These are phyloP conservation scores for Pythium dissotocum DNA, from an alignment of 352 stramenopile species.

Conservation along the genomic window DNA sequence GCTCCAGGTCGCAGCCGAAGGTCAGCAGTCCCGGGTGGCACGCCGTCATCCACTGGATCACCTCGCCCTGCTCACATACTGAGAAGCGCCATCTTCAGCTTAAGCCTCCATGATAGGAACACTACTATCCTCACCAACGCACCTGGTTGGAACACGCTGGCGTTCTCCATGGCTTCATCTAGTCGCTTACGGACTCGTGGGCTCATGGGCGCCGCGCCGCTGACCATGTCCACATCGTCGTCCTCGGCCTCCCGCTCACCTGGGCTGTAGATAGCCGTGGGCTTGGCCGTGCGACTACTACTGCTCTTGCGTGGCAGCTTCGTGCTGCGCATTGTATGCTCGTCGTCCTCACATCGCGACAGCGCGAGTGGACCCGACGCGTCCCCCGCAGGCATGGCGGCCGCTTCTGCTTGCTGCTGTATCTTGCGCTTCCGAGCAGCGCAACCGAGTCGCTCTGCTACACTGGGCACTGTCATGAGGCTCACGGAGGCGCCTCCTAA, in stretches of 20 bases:
- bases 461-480: neutral
- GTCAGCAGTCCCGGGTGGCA: slow-evolving; percentile 63
- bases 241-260: slow-evolving; percentile 12
- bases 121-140: neutral
- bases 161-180: slow-evolving; percentile 77
- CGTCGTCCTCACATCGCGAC: slow-evolving; percentile 31
- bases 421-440: slow-evolving; percentile 13
- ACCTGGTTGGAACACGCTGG: slow-evolving; percentile 71
- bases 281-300: slow-evolving; percentile 1
- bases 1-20: slow-evolving; percentile 62
- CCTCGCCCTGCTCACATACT: slow-evolving; percentile 80
- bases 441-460: neutral
- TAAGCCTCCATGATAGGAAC: neutral
- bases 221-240: slow-evolving; percentile 22
- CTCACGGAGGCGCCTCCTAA: neutral
- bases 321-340: neutral
- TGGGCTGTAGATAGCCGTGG: neutral
- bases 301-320: neutral
- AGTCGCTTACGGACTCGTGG: slow-evolving; percentile 68
- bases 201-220: slow-evolving; percentile 35
- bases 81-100: neutral
- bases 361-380: slow-evolving; percentile 9
- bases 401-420: neutral
- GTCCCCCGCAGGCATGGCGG: slow-evolving; percentile 3
- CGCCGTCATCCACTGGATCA: slow-evolving; percentile 86